Base-by-base conservation (phyloP, 768 basidiomycete genomes). In the Tulasnella sp. region DNA sequence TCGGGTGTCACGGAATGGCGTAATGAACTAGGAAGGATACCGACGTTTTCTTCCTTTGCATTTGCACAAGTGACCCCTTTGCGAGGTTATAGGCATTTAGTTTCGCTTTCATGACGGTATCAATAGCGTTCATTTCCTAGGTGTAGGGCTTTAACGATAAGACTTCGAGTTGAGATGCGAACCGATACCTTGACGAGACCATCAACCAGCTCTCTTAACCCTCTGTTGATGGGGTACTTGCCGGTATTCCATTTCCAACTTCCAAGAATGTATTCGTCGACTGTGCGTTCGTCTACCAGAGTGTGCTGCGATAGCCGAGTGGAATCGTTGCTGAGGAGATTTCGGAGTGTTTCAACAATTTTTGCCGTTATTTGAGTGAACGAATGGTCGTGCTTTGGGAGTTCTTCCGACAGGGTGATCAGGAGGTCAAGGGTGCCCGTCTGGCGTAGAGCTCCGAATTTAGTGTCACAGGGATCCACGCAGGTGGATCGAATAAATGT, bases 231-330 rank as follows among this genome's bases (percentile, higher is more conserved):
- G 73, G 93, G 93, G 86, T 97, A 99, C 81, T 97, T 90, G 31
- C 94, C 92, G 83, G 93, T 92, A 83, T 99, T 97, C 98, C 98
- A 99, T 82, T 88, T 90, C 97, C 97, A 99, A 6, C 88, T 89
- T 1, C 83, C 82, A n/a, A 97, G 84, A 19, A 97, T 85, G 84
- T 96, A 96, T 78, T 91, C 89, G 79, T 97, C 94, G 9, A 94
- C 90, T 40, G 87, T 89, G 80, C 89, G 87, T 83, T 97, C 96
- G 82, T 97, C 92, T 27, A 97, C 90, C 48, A 92, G 87, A 52
- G 93, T 86, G 83, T 96, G 94, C 83, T 93, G 93, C 19, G 88
- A 85, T 74, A 94, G 88, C 84, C 92, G 94, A 75, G 88, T 84
- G 5, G 93, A 90, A 83, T 98, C 95, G 82, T 97, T 97, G 84